Conservation (phyloP, 495 filamentous ascomycete genomes). For the Aspergillus campestris region DNA sequence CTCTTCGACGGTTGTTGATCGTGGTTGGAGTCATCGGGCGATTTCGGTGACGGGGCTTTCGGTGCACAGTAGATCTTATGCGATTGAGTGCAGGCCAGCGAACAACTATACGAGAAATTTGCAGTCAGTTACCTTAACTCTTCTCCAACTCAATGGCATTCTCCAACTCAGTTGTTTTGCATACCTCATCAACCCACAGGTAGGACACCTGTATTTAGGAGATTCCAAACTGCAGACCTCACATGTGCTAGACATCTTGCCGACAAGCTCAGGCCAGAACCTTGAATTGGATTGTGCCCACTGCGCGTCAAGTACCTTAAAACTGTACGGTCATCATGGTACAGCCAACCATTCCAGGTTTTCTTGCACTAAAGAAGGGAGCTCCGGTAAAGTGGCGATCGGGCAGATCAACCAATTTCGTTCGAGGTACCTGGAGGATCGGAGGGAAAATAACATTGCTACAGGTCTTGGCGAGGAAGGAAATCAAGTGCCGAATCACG, state of each 20-base stretch:
- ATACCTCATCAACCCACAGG: constrained; percentile 56
- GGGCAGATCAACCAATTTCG: too few species aligned
- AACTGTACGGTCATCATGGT: constrained; percentile 4
- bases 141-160: background rate
- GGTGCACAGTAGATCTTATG: constrained; percentile 50
- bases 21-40: constrained; percentile 28
- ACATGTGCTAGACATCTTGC: constrained; percentile 35
- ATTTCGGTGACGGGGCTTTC: constrained; percentile 18
- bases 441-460: too few species aligned
- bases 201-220: constrained; percentile 59
- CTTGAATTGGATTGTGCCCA: background rate
- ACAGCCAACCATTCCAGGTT: background rate
- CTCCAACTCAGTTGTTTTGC: constrained; percentile 3
- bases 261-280: background rate
- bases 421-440: too few species aligned
- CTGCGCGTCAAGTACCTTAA: background rate
- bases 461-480: too few species aligned
- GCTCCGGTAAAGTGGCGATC: background rate
- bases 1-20: constrained; percentile 9
- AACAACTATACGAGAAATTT: constrained; percentile 46
- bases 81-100: constrained; percentile 54
- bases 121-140: background rate
- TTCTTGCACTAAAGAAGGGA: background rate
- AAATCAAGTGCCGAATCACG: too few species aligned
- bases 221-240: constrained; percentile 49